A percentile compares a stretch with the other conserved stretches of the same genome.
phyloP scores from a whole-genome alignment of 768 basidiomycete genomes.

The Boletus fagicola region DNA sequence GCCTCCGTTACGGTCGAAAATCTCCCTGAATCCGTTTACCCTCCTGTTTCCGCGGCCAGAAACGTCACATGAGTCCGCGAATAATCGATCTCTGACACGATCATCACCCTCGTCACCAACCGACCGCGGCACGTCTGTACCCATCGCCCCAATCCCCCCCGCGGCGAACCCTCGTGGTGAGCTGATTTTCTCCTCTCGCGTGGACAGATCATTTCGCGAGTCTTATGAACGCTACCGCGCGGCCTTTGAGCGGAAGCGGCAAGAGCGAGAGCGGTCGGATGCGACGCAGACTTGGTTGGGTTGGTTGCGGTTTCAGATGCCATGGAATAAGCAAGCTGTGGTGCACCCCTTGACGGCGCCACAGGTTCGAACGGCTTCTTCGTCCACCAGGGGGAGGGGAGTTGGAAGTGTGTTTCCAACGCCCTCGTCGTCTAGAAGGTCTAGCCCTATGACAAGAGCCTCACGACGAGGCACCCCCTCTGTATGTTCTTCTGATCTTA shows the following conservation, averaged over 20 bases:
- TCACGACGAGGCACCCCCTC: constrained; percentile 27
- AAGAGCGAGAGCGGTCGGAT: constrained; percentile 54
- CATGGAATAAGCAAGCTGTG: constrained; percentile 24
- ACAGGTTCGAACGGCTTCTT: constrained; percentile 27
- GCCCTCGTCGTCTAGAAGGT: constrained; percentile 32
- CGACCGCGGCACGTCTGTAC: constrained; percentile 47
- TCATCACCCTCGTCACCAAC: constrained; percentile 34
- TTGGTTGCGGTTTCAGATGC: constrained; percentile 30
- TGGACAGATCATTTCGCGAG: constrained; percentile 80
- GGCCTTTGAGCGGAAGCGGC: constrained; percentile 78
- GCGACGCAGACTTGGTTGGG: constrained; percentile 32
- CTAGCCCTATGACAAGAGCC: constrained; percentile 34
- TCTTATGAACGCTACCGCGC: constrained; percentile 89
- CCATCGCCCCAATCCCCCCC: constrained; percentile 74
- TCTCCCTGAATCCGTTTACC: constrained; percentile 42
- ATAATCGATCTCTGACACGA: constrained; percentile 26
- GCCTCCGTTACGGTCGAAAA: constrained; percentile 64
- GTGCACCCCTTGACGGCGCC: constrained; percentile 8
- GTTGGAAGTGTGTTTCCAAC: constrained; percentile 28
- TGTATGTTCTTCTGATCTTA: constrained; percentile 20
- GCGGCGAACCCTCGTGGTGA: constrained; percentile 91
- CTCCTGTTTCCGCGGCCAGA: constrained; percentile 36
- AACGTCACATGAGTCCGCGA: constrained; percentile 19
- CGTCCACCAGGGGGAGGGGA: constrained; percentile 27
- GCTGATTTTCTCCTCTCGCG: constrained; percentile 90